These are phyloP conservation scores for Aspergillus versicolor DNA, from an alignment of 2,329 filamentous ascomycete genomes.

Conservation along the genomic window DNA sequence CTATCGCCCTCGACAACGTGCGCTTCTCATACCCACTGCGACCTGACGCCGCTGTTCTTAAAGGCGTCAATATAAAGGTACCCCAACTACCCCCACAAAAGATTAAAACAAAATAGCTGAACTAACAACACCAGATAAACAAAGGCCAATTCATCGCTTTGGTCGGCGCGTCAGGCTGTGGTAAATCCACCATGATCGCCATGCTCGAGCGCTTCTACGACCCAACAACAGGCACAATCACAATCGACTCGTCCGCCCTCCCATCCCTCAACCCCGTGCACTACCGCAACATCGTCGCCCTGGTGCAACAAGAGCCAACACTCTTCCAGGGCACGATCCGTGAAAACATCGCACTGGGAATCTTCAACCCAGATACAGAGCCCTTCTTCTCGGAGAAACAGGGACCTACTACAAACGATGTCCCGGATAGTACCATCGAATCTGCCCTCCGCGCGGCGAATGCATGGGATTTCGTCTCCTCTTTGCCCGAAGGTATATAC, in stretches of 20 bases:
- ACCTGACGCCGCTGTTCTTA: constrained; percentile 83
- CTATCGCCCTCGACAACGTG: constrained; percentile 66
- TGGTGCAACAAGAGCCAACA: constrained; percentile 93
- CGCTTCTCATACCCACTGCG: constrained; percentile 94
- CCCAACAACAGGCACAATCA: constrained; percentile 74
- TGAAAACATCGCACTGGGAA: constrained; percentile 85
- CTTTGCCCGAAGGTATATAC: constrained; percentile 79
- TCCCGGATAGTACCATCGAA: constrained; percentile 70
- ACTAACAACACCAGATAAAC: neutral
- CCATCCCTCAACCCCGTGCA: constrained; percentile 77
- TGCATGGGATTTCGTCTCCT: constrained; percentile 88
- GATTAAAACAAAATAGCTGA: too few species aligned
- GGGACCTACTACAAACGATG: neutral
- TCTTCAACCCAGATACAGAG: constrained; percentile 55
- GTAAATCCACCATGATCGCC: constrained; percentile 91
- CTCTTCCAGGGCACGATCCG: constrained; percentile 88
- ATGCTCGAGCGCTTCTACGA: constrained; percentile 95
- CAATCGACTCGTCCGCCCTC: constrained; percentile 80
- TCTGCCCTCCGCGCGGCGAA: constrained; percentile 85
- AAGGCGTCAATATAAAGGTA: constrained; percentile 66
- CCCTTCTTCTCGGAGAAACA: neutral
- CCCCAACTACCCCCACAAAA: constrained; percentile 26
- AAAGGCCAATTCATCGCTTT: constrained; percentile 61
- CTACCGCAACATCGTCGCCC: constrained; percentile 78
- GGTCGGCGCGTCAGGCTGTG: constrained; percentile 88